A percentile compares a stretch with the other conserved stretches of the same genome.
These are phyloP conservation scores for Phytophthora tentaculata DNA, from an alignment of 352 stramenopile species.

Conservation along the genomic window DNA sequence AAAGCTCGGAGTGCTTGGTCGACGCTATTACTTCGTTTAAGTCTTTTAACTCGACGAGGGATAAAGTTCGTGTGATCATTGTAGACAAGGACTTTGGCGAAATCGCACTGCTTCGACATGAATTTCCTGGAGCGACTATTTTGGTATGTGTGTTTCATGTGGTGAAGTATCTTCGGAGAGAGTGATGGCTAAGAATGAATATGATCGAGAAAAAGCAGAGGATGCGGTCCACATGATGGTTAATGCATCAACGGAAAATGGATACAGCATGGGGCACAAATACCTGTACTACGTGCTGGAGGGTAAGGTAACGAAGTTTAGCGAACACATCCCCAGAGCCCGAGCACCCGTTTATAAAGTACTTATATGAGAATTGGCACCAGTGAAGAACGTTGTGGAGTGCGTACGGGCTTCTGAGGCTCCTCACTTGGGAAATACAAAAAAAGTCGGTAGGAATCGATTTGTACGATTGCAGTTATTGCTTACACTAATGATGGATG, in stretches of 20 bases:
- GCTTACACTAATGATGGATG: too few relatives aligned
- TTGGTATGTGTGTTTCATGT: neutral
- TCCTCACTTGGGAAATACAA: neutral
- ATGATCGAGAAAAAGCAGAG: neutral
- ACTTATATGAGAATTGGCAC: neutral
- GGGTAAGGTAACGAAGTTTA: neutral
- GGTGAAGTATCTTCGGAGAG: neutral
- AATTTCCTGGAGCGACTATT: neutral
- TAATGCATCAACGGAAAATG: neutral
- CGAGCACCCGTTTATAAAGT: neutral
- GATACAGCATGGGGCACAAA: neutral
- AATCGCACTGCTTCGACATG: neutral
- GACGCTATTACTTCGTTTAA: neutral
- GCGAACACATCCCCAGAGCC: neutral
- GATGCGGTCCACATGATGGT: neutral
- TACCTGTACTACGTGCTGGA: neutral
- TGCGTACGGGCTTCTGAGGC: neutral
- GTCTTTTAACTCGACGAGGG: neutral
- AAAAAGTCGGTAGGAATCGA: neutral
- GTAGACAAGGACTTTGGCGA: neutral
- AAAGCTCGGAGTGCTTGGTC: neutral
- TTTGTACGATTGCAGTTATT: neutral
- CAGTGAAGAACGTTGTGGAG: neutral
- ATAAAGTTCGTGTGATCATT: neutral
- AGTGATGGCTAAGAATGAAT: neutral